Base-by-base conservation (phyloP, 2,329 filamentous ascomycete species). In the Fusarium abutilonis region DNA sequence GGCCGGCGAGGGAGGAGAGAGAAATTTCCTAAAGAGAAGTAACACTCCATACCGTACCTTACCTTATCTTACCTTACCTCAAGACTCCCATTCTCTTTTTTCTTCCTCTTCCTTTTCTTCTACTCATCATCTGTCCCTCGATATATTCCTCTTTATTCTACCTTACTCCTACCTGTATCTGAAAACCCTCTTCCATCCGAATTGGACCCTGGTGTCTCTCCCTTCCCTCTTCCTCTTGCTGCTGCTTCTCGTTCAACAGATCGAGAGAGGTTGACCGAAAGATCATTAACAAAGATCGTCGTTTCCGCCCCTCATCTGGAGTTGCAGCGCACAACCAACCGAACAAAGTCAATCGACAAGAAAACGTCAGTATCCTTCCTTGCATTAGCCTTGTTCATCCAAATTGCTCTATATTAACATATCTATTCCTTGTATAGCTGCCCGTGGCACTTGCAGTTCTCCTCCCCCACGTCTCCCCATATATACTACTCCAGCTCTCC, bases 241-340 rank as follows among this genome's bases (percentile, higher is more conserved):
- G 66, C 68, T 70, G 66, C 68, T 64, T 70, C 68, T 70, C 66
- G 46, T 57, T 53, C 52, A 56, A 52, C 64, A 47, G 67, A 67
- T 61, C 56, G 60, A 45, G 63, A 66, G 47, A 61, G 56, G 60
- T 51, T 61, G 43, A 51, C 51, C 41, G 53, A 60, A 53, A 48
- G 51, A 54, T 58, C 60, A 43, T 58, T 55, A 46, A 57, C 36
- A 52, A 43, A 60, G 59, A 64, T 66, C 63, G 44, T 66, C 63
- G 54, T 66, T 57, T 64, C 51, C 48, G 50, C 60, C 60, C 52
- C 64, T 65, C 64, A 52, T 67, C 64, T 67, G 64, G 64, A 67
- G 64, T 67, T 66, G 63, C 63, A 66, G 63, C 63, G 63, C 63
- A 66, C 64, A 55, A 46, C 48, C 50, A 41, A 39, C 38, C 56